Evolutionary conservation across 768 basidiomycete genomes (phyloP).

Genomic region (Butyriboletus loyo): DNA sequence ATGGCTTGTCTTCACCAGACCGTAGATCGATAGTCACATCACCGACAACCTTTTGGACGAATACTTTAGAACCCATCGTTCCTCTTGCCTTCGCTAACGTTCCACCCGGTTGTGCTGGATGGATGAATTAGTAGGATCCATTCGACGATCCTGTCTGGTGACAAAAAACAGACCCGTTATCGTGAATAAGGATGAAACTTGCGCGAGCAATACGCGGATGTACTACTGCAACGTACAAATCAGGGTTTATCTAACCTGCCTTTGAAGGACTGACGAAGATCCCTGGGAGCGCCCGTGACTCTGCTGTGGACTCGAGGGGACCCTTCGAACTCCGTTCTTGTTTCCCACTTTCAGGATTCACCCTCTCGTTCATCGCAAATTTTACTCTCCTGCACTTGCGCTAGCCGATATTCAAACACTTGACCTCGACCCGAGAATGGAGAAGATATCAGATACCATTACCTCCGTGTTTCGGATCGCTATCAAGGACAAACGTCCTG

Average conservation of each 20-base stretch:
- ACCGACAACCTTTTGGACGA: background rate
- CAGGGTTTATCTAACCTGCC: conserved; percentile 1
- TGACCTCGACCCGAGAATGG: conserved; percentile 8
- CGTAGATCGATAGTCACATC: too few relatives aligned
- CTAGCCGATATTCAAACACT: background rate
- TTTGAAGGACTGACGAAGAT: conserved; percentile 6
- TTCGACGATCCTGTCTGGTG: background rate
- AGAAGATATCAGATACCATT: conserved; percentile 25
- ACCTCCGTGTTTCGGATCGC: conserved; percentile 25
- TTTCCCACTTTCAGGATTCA: background rate
- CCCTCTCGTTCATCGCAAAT: background rate
- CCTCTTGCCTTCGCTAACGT: too few relatives aligned
- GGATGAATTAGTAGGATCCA: background rate
- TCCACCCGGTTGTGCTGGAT: too few relatives aligned
- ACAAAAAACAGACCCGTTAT: background rate
- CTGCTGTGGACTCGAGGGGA: conserved; percentile 1
- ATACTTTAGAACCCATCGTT: background rate
- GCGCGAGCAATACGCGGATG: background rate
- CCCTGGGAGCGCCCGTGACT: background rate
- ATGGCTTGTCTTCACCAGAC: background rate
- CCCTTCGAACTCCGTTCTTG: background rate
- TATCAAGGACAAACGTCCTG: conserved; percentile 20
- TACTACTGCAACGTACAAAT: background rate
- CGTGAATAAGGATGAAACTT: background rate
- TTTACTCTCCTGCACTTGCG: background rate